phyloP scores from a whole-genome alignment of 495 filamentous ascomycete genomes.

The Aspergillus nanangensis region DNA sequence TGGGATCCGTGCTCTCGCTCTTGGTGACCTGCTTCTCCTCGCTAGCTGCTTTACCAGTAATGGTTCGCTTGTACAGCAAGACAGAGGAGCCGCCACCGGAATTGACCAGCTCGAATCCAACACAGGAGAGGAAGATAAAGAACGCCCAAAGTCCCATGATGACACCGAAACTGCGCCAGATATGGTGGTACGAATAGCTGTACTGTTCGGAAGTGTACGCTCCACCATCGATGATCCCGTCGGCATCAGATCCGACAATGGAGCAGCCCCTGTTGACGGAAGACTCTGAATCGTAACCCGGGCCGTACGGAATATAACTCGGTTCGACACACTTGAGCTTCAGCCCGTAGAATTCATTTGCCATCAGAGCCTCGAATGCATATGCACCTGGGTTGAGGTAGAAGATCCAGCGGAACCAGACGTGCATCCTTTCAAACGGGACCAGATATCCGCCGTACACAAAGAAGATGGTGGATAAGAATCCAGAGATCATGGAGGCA shows the following conservation, averaged over 20 bases:
- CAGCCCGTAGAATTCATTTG: constrained; percentile 80
- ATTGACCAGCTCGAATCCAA: constrained; percentile 59
- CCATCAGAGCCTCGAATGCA: constrained; percentile 83
- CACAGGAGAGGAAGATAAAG: constrained; percentile 63
- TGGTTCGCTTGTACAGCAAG: constrained; percentile 57
- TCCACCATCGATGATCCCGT: constrained; percentile 50
- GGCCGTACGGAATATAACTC: constrained; percentile 58
- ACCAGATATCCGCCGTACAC: constrained; percentile 82
- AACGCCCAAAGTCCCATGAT: constrained; percentile 69
- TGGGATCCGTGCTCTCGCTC: constrained; percentile 8
- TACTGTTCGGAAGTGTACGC: constrained; percentile 64
- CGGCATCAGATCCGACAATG: constrained; percentile 58
- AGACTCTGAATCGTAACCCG: constrained; percentile 53
- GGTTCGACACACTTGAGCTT: constrained; percentile 73
- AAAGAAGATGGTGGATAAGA: constrained; percentile 75
- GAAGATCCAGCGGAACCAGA: constrained; percentile 87
- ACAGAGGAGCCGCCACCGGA: constrained; percentile 59
- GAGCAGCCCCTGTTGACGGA: constrained; percentile 69
- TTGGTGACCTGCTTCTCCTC: constrained; percentile 32
- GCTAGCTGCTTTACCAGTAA: too few relatives aligned
- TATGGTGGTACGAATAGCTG: constrained; percentile 53
- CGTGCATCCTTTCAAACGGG: constrained; percentile 67
- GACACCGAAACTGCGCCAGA: constrained; percentile 82
- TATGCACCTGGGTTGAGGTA: constrained; percentile 84
- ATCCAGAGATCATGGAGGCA: constrained; percentile 72